Conservation (phyloP, 495 filamentous ascomycete species). For the Podospora anserina region DNA sequence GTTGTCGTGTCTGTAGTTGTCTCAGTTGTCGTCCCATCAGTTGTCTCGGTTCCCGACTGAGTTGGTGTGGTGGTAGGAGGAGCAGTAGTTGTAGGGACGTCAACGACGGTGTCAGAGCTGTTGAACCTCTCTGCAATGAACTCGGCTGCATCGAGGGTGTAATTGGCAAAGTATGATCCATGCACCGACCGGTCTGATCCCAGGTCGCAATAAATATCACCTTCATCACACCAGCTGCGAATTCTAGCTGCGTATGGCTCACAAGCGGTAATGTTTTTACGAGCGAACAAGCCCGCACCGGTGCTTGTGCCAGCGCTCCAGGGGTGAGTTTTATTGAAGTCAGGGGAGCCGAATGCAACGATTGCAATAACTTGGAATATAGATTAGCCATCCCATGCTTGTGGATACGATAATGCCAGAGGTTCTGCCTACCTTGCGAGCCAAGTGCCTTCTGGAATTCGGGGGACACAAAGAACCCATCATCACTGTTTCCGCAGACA, state of each 20-base stretch:
- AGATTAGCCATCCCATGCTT: background rate
- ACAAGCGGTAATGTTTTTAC: conserved; percentile 19
- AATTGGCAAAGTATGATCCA: conserved; percentile 25
- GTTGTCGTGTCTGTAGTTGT: background rate
- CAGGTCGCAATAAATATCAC: conserved; percentile 32
- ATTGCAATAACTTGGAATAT: conserved; percentile 23
- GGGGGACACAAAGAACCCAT: background rate
- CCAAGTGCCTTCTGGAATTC: background rate
- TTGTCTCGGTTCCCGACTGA: background rate
- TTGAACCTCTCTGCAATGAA: conserved; percentile 27
- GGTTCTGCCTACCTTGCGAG: background rate
- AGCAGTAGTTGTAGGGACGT: background rate
- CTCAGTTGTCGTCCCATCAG: background rate
- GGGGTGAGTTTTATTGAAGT: conserved; percentile 13
- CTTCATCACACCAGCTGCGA: conserved; percentile 26
- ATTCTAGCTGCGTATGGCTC: conserved; percentile 19
- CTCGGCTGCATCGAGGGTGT: conserved; percentile 22
- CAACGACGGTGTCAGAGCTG: background rate
- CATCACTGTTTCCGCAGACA: conserved; percentile 4
- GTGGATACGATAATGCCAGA: background rate
- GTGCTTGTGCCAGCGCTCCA: conserved; percentile 27
- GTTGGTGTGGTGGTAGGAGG: background rate
- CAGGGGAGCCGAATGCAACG: conserved; percentile 28
- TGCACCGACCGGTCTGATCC: conserved; percentile 16
- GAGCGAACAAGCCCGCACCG: conserved; percentile 21